These are phyloP conservation scores for Trichothecium sympodiale DNA, from an alignment of 2,329 filamentous ascomycete species.

Conservation along the genomic window DNA sequence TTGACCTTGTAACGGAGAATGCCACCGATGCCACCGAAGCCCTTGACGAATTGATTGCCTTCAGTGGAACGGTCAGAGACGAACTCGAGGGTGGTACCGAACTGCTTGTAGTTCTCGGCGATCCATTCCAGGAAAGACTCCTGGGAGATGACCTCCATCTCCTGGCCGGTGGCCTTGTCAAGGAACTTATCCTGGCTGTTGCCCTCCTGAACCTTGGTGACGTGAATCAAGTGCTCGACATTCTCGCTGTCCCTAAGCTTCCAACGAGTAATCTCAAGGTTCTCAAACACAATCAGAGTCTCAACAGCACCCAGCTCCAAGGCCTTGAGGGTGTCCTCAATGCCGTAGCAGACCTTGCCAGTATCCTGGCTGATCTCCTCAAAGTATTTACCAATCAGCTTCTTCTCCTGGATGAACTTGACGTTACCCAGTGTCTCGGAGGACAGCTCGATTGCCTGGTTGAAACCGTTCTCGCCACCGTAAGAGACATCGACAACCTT, in stretches of 20 bases:
- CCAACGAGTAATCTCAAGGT: conserved; percentile 90
- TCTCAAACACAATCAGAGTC: conserved; percentile 92
- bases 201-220: conserved; percentile 67
- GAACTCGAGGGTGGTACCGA: conserved; percentile 90
- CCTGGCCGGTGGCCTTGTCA: conserved; percentile 90
- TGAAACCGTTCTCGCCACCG: conserved; percentile 98
- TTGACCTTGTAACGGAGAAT: conserved; percentile 99
- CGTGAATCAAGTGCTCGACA: conserved; percentile 66
- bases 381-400: conserved; percentile 97
- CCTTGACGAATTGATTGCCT: conserved; percentile 99
- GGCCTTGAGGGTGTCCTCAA: conserved; percentile 95
- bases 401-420: conserved; percentile 99
- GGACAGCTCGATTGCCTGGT: conserved; percentile 94
- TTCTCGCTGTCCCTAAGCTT: conserved; percentile 70
- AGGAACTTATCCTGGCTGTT: conserved; percentile 72
- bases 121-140: conserved; percentile 98
- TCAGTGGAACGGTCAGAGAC: conserved; percentile 96
- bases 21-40: conserved; percentile 95
- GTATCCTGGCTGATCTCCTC: conserved; percentile 98
- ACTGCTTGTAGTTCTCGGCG: conserved; percentile 96
- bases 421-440: conserved; percentile 95
- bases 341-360: conserved; percentile 93
- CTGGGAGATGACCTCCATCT: conserved; percentile 89
- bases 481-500: conserved; percentile 99
- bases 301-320: conserved; percentile 92